A percentile compares a stretch with the other conserved stretches of the same genome.
Evolutionary conservation across 2,329 filamentous ascomycete genomes (phyloP).

Genomic region (Annulohypoxylon truncatum): DNA sequence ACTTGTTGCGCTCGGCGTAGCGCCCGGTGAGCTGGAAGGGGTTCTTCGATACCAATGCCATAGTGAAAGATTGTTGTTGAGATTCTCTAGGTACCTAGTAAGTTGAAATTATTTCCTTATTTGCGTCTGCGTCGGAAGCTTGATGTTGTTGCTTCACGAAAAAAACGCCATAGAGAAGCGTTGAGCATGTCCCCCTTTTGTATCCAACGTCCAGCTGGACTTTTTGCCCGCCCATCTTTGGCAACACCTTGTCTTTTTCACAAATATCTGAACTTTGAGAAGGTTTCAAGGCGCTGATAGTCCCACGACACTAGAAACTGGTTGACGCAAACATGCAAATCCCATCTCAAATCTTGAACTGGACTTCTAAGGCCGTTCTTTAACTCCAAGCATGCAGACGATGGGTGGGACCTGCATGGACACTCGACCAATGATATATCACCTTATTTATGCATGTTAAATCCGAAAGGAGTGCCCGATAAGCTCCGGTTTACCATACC

Average conservation of each 20-base stretch:
- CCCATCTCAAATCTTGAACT: neutral
- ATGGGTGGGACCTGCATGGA: neutral
- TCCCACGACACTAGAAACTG: neutral
- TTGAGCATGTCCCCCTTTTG: neutral
- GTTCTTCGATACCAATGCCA: slow-evolving; percentile 28
- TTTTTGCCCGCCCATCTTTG: neutral
- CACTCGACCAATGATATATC: slow-evolving; percentile 9
- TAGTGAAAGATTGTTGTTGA: neutral
- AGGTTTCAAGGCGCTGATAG: neutral
- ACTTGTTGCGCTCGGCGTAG: slow-evolving; percentile 41
- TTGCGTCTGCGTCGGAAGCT: neutral
- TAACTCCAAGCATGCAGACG: slow-evolving; percentile 9
- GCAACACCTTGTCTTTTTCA: neutral
- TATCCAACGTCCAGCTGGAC: neutral
- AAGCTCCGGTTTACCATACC: neutral
- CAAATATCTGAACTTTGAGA: neutral
- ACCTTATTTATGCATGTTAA: neutral
- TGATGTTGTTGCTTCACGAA: neutral
- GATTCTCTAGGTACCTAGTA: neutral
- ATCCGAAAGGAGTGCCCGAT: slow-evolving; percentile 2
- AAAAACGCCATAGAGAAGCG: neutral
- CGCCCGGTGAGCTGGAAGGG: slow-evolving; percentile 43
- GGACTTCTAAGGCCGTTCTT: neutral
- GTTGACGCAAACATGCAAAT: neutral
- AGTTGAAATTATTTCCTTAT: neutral